Evolutionary conservation across 768 basidiomycete species (phyloP).

Genomic region (Russula sp.): DNA sequence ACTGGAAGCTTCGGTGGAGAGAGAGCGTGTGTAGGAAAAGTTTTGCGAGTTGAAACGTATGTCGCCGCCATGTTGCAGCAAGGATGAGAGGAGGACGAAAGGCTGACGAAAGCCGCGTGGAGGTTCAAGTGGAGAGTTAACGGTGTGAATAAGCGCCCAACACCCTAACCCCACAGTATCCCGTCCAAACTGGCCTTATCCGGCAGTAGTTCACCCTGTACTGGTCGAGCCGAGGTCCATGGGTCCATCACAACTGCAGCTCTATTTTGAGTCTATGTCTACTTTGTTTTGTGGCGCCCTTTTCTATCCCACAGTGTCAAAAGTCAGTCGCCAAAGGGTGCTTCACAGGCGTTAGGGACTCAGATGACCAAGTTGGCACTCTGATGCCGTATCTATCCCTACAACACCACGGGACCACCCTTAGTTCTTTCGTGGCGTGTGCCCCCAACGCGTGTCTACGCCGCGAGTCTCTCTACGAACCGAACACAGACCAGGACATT

Average conservation of each 20-base stretch:
- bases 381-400: no score
- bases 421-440: constrained; percentile 19
- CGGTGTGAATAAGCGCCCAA: neutral
- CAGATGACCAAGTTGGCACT: no score
- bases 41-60: constrained; percentile 22
- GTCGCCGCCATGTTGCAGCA: constrained; percentile 20
- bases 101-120: constrained; percentile 27
- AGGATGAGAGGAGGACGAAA: constrained; percentile 1
- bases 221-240: no score
- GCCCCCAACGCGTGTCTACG: constrained; percentile 9
- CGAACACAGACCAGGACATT: constrained; percentile 22
- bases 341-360: no score
- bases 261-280: no score
- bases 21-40: neutral
- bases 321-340: no score
- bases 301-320: no score
- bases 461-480: constrained; percentile 1
- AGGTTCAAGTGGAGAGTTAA: constrained; percentile 6
- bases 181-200: no score
- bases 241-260: no score
- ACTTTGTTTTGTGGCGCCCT: no score
- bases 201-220: no score
- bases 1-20: constrained; percentile 10
- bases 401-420: constrained; percentile 1
- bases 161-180: no score